Base-by-base conservation (phyloP, 2,329 filamentous ascomycete genomes). In the Trichoderma endophyticum region DNA sequence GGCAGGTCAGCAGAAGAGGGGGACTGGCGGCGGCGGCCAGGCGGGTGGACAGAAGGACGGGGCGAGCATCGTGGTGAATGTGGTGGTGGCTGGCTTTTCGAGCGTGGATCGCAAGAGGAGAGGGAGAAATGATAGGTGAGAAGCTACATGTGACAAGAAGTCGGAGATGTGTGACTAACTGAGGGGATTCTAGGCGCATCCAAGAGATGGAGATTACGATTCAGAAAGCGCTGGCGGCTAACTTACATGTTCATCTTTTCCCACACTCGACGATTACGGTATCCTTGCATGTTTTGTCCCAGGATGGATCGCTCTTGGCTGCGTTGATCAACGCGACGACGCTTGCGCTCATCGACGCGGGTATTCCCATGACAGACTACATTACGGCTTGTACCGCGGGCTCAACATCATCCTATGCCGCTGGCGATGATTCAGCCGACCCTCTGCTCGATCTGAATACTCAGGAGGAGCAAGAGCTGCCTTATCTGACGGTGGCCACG, bases 281-380 rank as follows among this genome's bases (percentile, higher is more conserved):
- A 71, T 91, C 92, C 28, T 87, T 99, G 2, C 93, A 97, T 80
- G 90, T 99, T 43, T 90, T 99, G 59, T 93, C 92, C 0, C 91
- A 97, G 76, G 96, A 99, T 80, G 96, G 96, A 32, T 95, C 93
- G 0, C 87, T 98, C 3, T 90, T 99, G 24, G 94, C 95, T 0
- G 92, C 94, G 0, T 93, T 95, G 60, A 86, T 98, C 76, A 99
- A 99, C 78, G 96, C 96, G 4, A 89, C 93, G 0, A 97, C 95
- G 0, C 89, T 99, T 14, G 96, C 96, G 0, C 89, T 98, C 26
- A 91, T 98, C 74, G 96, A 99, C 80, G 96, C 96, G 0, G 96
- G 96, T 67, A 92, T 99, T 24, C 96, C 96, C 28, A 98, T 98
- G 95, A 90, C 91, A 3, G 94, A 97, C 79, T 97, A 98, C 79